Evolutionary conservation across 768 basidiomycete species (phyloP).

Genomic region (Suillus placidus): DNA sequence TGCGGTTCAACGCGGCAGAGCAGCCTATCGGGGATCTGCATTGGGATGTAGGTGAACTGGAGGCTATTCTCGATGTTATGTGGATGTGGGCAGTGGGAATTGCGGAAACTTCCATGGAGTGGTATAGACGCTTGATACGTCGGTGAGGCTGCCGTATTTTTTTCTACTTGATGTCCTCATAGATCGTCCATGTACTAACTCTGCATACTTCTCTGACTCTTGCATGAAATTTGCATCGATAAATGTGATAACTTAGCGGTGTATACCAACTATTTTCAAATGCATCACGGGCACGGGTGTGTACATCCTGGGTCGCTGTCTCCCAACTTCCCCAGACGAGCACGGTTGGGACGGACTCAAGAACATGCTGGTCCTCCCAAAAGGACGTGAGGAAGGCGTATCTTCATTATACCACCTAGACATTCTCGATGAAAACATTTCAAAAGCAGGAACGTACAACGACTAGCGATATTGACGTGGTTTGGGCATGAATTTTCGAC

Average conservation of each 20-base stretch:
- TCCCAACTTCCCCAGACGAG: too few species aligned
- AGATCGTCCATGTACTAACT: neutral
- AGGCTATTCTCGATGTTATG: slow-evolving; percentile 61
- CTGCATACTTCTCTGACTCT: neutral
- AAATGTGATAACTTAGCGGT: neutral
- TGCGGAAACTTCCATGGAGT: slow-evolving; percentile 33
- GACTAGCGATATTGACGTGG: neutral
- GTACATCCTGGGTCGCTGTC: neutral
- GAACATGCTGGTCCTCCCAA: neutral
- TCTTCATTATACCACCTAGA: neutral
- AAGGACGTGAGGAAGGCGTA: neutral
- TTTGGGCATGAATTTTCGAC: neutral
- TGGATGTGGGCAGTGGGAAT: slow-evolving; percentile 55
- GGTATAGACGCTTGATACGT: slow-evolving; percentile 30
- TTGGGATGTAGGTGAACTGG: slow-evolving; percentile 68
- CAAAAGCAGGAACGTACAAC: neutral
- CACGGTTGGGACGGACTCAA: neutral
- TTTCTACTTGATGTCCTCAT: slow-evolving; percentile 4
- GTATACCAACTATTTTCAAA: neutral
- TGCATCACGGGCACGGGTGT: neutral
- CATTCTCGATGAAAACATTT: neutral
- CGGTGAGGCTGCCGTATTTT: slow-evolving; percentile 18
- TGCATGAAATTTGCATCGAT: neutral
- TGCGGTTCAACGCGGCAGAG: slow-evolving; percentile 78
- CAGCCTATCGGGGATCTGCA: slow-evolving; percentile 53